Base-by-base conservation (phyloP, 169 alveolate genomes). In the Babesia gibsoni region DNA sequence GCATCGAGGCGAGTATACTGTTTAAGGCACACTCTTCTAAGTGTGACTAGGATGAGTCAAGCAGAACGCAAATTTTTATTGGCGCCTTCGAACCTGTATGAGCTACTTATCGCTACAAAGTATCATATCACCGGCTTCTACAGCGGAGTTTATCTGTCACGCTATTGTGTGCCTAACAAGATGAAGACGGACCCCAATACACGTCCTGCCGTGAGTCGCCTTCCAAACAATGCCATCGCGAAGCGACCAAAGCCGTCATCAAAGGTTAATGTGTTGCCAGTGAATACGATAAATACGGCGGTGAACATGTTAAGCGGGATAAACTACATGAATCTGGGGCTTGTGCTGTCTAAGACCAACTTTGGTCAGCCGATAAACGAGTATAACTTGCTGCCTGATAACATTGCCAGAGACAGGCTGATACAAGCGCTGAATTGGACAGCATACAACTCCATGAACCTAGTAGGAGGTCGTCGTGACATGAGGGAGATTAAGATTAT, bases 381-480 rank as follows among this genome's bases (percentile, higher is more conserved):
- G 45, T 72, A 77, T 30, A 35, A 37, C 25, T n/a, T 53, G 50
- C n/a, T 77, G n/a, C 32, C 86, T 8, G 86, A 77, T 9, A 36
- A 32, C 57, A 52, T 67, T 18, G 86, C 86, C 12, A 61, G 86
- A 5, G 82, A 77, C 42, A 43, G 86, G 4, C 46, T 77, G 74
- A 77, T 77, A 29, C 86, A 77, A 63, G 86, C 80, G 16, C 50
- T 77, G 64, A 77, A 77, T 36, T 77, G 72, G 66, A 59, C 75
- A 6, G 74, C 75, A 33, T 59, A 50, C 54, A 54, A 65, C 50
- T 43, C 61, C 18, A 45, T 63, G 75, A 53, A 56, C 33, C 59
- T 57, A 8, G 73, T 54, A 10, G 54, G 52, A 7, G 56, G 63
- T 8, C 63, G 68, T 29, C 30, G 73, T 7, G 75, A 68, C 61